Base-by-base conservation (phyloP, 345 rosid species). In the Syzygium grande region DNA sequence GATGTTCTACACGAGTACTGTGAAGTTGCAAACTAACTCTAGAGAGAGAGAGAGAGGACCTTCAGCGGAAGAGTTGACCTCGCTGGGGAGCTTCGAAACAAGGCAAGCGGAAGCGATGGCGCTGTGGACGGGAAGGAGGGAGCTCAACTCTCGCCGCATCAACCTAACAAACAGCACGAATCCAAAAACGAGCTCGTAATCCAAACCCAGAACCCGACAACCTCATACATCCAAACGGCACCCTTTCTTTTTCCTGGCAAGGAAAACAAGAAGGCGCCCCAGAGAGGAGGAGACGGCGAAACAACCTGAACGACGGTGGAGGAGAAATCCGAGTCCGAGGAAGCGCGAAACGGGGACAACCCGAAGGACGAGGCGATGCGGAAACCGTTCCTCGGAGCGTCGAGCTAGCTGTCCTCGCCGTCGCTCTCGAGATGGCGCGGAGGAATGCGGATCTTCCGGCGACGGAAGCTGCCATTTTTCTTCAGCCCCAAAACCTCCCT, bases 41-140 rank as follows among this genome's bases (percentile, higher is more conserved):
- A 55, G 52, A 51, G 54, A 49, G 61, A 79, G 41, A 84, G 58
- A 63, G 83, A 65, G 52, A 27, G 84, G 59, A 96, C 97, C 98
- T 92, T 94, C 93, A 53, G 86, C 68, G 56, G 92, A 92, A 30
- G 89, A 22, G 59, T 86, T 87, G 41, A 87, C 90, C 84, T 93
- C 94, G 59, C 90, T 86, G 8, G 96, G 94, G 22, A 95, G 94
- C 88, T 92, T 94, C 65, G 99, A 96, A 87, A 94, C 99, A 25
- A 94, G 97, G 63, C 94, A 90, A 87, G 99, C 95, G 2, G 95
- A 94, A 30, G 99, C 97, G 86, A 93, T 87, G 4, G 90, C 93
- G 61, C 92, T 92, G 83, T 96, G 97, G 85, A 92, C 87, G 29
- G 99, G 99, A 9, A 91, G 89, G 59, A 94, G 91, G 19, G 96